Percentiles rank a stretch among this genome's conserved stretches.
These are phyloP conservation scores for Kluyveromyces marxianus DNA, from an alignment of 1,139 yeast species.

Conservation along the genomic window DNA sequence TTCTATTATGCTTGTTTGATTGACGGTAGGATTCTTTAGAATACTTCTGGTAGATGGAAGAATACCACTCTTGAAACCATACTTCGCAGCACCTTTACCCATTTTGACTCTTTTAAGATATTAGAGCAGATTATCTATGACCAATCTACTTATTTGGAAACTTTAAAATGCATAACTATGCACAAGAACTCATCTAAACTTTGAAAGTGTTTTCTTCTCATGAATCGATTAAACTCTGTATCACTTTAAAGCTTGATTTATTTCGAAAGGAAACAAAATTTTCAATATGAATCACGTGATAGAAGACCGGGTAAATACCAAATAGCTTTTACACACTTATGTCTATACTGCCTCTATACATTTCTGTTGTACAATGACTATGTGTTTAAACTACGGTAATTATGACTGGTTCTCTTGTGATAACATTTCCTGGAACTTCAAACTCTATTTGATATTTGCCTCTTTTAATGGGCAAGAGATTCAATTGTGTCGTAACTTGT, in stretches of 20 bases:
- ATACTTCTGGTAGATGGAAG: constrained; percentile 72
- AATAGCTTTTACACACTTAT: too few species aligned
- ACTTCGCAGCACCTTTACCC: constrained; percentile 41
- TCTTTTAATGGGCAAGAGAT: constrained; percentile 1
- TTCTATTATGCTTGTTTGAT: constrained; percentile 39
- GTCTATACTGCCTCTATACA: too few species aligned
- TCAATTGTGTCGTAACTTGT: not conserved
- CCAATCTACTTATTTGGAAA: not conserved
- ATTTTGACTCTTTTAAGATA: constrained; percentile 17
- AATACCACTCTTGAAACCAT: constrained; percentile 64
- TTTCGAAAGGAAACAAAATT: too few species aligned
- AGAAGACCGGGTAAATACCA: too few species aligned
- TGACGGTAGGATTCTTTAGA: constrained; percentile 54
- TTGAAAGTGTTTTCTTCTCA: too few species aligned
- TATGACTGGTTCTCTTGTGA: not conserved
- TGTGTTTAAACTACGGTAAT: not conserved
- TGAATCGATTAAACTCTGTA: too few species aligned
- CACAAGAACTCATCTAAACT: not conserved
- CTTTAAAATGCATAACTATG: not conserved
- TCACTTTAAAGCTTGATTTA: too few species aligned
- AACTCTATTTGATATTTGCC: not conserved
- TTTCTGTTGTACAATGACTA: too few species aligned
- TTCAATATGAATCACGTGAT: too few species aligned
- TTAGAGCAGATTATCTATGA: not conserved
- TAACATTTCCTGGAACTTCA: constrained; percentile 1